A percentile compares a stretch with the other conserved stretches of the same genome.
Conservation (phyloP, 257 asterid genomes). For the Cordia subcordata region DNA sequence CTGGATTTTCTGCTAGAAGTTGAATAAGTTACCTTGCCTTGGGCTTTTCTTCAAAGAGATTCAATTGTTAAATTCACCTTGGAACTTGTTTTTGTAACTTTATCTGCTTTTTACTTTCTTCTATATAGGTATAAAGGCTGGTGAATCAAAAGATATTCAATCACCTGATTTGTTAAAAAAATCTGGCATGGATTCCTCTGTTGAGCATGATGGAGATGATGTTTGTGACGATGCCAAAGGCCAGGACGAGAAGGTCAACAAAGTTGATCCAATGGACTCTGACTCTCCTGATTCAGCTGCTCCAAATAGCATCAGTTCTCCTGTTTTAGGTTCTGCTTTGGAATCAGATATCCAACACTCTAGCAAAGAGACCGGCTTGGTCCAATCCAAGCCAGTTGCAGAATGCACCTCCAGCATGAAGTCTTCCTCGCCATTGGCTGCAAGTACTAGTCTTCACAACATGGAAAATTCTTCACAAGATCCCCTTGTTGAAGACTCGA, state of each 20-base stretch:
- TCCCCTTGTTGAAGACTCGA: neutral
- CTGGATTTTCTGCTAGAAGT: slow-evolving; percentile 2
- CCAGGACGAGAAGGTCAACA: slow-evolving; percentile 11
- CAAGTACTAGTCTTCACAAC: neutral
- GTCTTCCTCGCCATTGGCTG: slow-evolving; percentile 6
- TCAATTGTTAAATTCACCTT: slow-evolving; percentile 8
- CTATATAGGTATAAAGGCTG: slow-evolving; percentile 27
- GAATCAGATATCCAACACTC: slow-evolving; percentile 13
- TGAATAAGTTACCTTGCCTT: slow-evolving; percentile 1
- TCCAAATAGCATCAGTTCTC: slow-evolving; percentile 6
- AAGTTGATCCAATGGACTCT: slow-evolving; percentile 15
- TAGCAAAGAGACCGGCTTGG: neutral
- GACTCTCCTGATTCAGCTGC: slow-evolving; percentile 12
- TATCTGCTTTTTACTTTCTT: slow-evolving; percentile 3
- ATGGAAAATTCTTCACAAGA: neutral
- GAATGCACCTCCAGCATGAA: slow-evolving; percentile 4
- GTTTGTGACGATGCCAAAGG: slow-evolving; percentile 18
- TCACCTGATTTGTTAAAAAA: slow-evolving; percentile 31
- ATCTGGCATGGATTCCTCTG: slow-evolving; percentile 28
- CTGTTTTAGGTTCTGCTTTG: slow-evolving; percentile 7
- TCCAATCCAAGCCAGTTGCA: slow-evolving; percentile 3
- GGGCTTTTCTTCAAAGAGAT: neutral
- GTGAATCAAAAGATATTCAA: slow-evolving; percentile 23
- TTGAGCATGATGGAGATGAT: slow-evolving; percentile 19
- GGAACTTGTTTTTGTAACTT: slow-evolving; percentile 9